Evolutionary conservation across 805 yeast genomes (phyloP), one percentile per base, ranked within the genome.

Genomic region (Pichia gijzeniarum): DNA sequence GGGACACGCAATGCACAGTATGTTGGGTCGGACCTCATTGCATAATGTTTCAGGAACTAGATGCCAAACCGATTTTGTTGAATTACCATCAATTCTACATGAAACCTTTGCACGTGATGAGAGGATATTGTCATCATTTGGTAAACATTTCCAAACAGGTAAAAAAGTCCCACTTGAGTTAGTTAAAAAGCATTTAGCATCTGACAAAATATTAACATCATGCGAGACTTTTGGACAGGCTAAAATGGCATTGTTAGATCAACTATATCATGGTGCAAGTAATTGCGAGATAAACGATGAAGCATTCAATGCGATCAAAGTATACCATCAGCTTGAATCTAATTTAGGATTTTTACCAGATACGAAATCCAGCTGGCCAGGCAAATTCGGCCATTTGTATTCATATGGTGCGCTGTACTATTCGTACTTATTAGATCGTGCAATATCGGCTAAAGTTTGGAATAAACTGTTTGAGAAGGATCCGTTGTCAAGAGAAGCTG

Each of bases 1-100:
- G 96, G 99, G 99, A 1, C 99, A 93, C 64, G 98, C 98, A 1
- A 85, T 93, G 78, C 99, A 93, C 62, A 87, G 97, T 3, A 91
- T 93, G 96, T 67, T 93, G 18, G 99, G 98, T 0, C 74, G 91
- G 50, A 93, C 99, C 0, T 73, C 82, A 36, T 67, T 91, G 43
- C 99, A 93, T 61, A 93, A 89, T 61, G 83, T 91, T 8, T 82
- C 95, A 30, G 99, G 99, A 3, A 93, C 99, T 0, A 73, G 99
- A 48, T 91, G 98, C 61, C 85, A 87, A 4, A 87, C 98, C 0
- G 99, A 93, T 62, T 93, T 93, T 67, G 99, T 93, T 16, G 99
- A 93, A 63, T 68, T 93, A 37, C 99, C 99, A 1, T 88, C 96
- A 13, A 91, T 93, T n/a, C 63, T 93, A 45, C 91, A 90, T 95